Evolutionary conservation across 805 yeast genomes (phyloP).

Genomic region (Hanseniaspora jakobsenii): DNA sequence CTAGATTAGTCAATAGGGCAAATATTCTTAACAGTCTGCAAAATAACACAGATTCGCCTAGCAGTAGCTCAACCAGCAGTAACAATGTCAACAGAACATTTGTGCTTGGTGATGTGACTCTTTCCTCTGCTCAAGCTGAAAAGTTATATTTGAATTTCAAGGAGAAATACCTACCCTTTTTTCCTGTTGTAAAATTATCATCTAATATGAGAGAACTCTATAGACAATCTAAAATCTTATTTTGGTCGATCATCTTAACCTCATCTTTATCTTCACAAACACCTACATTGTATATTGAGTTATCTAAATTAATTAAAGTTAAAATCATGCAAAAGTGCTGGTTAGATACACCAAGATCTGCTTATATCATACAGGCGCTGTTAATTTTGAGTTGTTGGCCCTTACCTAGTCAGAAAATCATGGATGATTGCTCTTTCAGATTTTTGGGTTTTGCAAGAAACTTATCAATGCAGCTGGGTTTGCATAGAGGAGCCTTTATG

Average conservation of each 20-base stretch:
- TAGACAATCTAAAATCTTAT: constrained; percentile 68
- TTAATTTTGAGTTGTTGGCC: constrained; percentile 86
- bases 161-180: constrained; percentile 52
- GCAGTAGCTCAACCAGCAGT: constrained; percentile 8
- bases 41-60: constrained; percentile 18
- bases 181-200: constrained; percentile 67
- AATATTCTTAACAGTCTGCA: constrained; percentile 21
- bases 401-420: constrained; percentile 76
- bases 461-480: constrained; percentile 71
- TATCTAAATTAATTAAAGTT: constrained; percentile 69
- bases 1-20: no score
- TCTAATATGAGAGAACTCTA: constrained; percentile 46
- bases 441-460: constrained; percentile 80
- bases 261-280: constrained; percentile 81
- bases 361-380: constrained; percentile 85
- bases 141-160: constrained; percentile 62
- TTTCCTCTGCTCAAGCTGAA: constrained; percentile 55
- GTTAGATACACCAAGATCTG: constrained; percentile 84
- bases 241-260: constrained; percentile 83
- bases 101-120: constrained; percentile 59
- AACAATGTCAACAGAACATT: constrained; percentile 27
- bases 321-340: constrained; percentile 86
- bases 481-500: constrained; percentile 84
- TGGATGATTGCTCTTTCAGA: constrained; percentile 84
- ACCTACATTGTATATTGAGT: constrained; percentile 62